A percentile compares a stretch with the other conserved stretches of the same genome.
Evolutionary conservation across 768 basidiomycete species (phyloP).

Genomic region (Xerocomus brunneocitrinus): DNA sequence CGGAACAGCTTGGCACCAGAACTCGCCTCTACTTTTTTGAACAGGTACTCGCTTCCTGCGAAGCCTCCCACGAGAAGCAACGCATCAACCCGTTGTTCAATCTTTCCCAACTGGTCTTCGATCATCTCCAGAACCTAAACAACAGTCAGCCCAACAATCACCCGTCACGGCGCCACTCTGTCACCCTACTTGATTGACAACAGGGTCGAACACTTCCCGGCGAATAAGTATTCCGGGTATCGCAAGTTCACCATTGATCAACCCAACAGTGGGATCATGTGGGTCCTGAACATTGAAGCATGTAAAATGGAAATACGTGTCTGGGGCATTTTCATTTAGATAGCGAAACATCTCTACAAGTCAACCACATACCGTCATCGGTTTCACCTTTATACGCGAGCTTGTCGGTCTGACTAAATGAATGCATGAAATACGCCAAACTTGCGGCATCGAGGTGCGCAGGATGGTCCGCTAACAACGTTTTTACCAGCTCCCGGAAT

Average conservation of each 20-base stretch:
- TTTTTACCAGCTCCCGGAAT: constrained; percentile 77
- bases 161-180: constrained; percentile 3
- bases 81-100: constrained; percentile 73
- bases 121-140: constrained; percentile 70
- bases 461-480: constrained; percentile 76
- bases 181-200: constrained; percentile 63
- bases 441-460: constrained; percentile 79
- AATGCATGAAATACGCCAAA: constrained; percentile 83
- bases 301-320: constrained; percentile 81
- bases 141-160: constrained; percentile 6
- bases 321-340: constrained; percentile 35
- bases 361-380: constrained; percentile 59
- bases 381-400: constrained; percentile 63
- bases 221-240: constrained; percentile 79
- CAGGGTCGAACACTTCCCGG: constrained; percentile 83
- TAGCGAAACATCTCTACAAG: neutral
- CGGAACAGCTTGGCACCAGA: neutral
- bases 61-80: constrained; percentile 89
- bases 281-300: constrained; percentile 87
- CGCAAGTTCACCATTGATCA: constrained; percentile 77
- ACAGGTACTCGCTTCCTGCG: constrained; percentile 81
- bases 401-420: constrained; percentile 88
- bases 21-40: constrained; percentile 69
- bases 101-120: constrained; percentile 65
- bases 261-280: constrained; percentile 72